These are phyloP conservation scores for Podila clonocystis DNA, from an alignment of 192 early-diverging fungal species.

Conservation along the genomic window DNA sequence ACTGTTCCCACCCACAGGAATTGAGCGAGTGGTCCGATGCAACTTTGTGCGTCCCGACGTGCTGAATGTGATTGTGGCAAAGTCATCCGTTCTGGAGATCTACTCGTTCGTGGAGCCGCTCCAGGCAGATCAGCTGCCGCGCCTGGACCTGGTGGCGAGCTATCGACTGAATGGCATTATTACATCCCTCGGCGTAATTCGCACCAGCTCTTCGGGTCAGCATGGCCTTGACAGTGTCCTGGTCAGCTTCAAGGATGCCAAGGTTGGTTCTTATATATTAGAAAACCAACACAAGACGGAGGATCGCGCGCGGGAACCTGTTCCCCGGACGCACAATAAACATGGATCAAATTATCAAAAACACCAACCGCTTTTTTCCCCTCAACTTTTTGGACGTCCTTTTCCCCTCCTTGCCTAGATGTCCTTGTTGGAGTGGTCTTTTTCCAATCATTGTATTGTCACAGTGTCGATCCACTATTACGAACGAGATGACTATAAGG, in stretches of 20 bases:
- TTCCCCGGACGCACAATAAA: neutral
- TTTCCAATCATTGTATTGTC: conserved; percentile 74
- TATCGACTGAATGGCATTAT: conserved; percentile 77
- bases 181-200: conserved; percentile 75
- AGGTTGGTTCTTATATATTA: conserved; percentile 62
- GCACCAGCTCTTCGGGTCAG: conserved; percentile 70
- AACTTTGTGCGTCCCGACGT: conserved; percentile 68
- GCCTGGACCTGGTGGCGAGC: conserved; percentile 70
- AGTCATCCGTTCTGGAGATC: conserved; percentile 71
- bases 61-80: conserved; percentile 74
- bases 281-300: neutral
- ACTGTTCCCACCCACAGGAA: conserved; percentile 67
- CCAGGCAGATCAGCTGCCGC: conserved; percentile 50
- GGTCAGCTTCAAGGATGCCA: conserved; percentile 84
- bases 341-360: conserved; percentile 5
- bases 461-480: conserved; percentile 98
- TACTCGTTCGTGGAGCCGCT: conserved; percentile 70
- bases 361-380: conserved; percentile 9
- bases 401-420: conserved; percentile 67
- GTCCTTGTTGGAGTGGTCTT: conserved; percentile 89
- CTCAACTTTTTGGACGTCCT: neutral
- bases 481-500: conserved; percentile 91
- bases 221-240: conserved; percentile 78
- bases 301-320: neutral
- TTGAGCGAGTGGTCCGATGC: conserved; percentile 68